Conservation (phyloP, 306 rosid genomes). For the Prunus mume region DNA sequence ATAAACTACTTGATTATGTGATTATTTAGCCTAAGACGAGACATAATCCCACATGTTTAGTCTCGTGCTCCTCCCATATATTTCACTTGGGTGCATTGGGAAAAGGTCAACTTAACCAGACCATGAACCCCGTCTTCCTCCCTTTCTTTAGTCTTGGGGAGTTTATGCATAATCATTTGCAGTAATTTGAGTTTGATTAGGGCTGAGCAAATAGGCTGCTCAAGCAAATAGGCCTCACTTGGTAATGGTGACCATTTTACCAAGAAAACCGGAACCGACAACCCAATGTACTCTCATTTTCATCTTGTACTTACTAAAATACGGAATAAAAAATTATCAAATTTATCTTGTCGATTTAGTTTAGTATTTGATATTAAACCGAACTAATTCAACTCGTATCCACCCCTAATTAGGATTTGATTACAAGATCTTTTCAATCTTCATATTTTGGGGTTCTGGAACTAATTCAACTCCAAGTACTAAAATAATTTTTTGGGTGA, state of each 20-base stretch:
- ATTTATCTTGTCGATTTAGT: no score
- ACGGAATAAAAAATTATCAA: neutral
- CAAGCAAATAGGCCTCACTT: neutral
- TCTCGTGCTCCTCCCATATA: slow-evolving; percentile 59
- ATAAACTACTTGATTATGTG: slow-evolving; percentile 14
- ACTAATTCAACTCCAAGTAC: neutral
- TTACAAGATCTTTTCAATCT: neutral
- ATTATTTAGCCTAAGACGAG: slow-evolving; percentile 10
- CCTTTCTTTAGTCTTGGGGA: neutral
- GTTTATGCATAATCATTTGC: neutral
- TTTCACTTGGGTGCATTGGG: slow-evolving; percentile 13
- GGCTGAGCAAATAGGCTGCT: neutral
- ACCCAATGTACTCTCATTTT: no score
- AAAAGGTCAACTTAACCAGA: slow-evolving; percentile 11
- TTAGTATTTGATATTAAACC: no score
- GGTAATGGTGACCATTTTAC: neutral
- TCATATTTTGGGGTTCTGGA: neutral
- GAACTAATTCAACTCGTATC: neutral
- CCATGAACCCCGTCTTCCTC: neutral
- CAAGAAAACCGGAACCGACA: neutral
- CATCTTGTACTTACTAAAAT: neutral
- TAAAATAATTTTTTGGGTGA: neutral
- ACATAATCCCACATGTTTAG: slow-evolving; percentile 60
- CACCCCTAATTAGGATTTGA: neutral
- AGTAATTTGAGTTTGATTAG: neutral